Base-by-base conservation (phyloP, 225 moss, liverwort and hornwort species). In the Marchantia polymorpha region DNA sequence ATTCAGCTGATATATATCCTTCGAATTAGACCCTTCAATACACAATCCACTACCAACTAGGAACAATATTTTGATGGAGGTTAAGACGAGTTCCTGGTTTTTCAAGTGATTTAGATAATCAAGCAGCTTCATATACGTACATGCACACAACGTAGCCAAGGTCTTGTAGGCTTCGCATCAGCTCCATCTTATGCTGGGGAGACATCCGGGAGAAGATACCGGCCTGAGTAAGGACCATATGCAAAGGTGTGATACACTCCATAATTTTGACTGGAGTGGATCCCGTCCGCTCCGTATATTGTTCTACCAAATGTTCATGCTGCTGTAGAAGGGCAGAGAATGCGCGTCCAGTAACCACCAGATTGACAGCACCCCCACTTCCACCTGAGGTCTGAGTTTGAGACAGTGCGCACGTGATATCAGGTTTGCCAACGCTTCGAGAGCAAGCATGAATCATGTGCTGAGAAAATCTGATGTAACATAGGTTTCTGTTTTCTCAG, bases 111-210 rank as follows among this genome's bases (percentile, higher is more conserved):
- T 56, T 56, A 56, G 19, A 19, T 56, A 12, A 3, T 56, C 13
- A 56, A 56, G 9, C 14, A 69, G 69, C 51, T 49, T 7, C 48
- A n/a, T 20, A 56, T 67, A 83, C 85, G 49, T 77, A 86, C 85
- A 86, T 86, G 60, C 85, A 86, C 25, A 86, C 82, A 60, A 80
- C 77, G 82, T 80, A 86, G 68, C 85, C 82, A 51, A 86, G 83
- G 73, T 86, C 80, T 80, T 86, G 85, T 71, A 86, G 85, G 53
- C 77, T 82, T 30, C 77, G 80, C 82, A 86, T 83, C 6, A 86
- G 80, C 27, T 86, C 85, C 76, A 80, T 75, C 80, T 86, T 86
- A 77, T 86, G 80, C 27, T 86, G 85, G 39, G 85, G 85, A 7
- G 85, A 82, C 85, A 86, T 86, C 15, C 85, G 77, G 23, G 82